Evolutionary conservation across 1,284 basidiomycete species (phyloP).

Genomic region (Anthracocystis panici-leucophaei): DNA sequence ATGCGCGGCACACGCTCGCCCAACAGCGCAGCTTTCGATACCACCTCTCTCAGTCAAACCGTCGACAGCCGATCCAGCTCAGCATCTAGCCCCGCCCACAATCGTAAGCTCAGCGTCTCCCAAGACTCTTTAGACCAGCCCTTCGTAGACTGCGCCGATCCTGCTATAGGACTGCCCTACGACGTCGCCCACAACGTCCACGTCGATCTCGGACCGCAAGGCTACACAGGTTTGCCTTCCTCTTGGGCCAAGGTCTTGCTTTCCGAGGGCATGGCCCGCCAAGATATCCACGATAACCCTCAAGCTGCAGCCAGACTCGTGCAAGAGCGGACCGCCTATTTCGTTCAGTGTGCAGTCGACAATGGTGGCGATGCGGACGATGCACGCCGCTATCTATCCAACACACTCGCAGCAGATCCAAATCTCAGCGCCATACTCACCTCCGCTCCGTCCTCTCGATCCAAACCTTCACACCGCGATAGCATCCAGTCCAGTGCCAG

Average conservation of each 20-base stretch:
- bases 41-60: not conserved
- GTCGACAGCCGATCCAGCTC: not conserved
- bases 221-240: constrained; percentile 55
- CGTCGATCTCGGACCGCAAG: constrained; percentile 59
- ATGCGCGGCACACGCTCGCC: constrained; percentile 10
- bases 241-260: constrained; percentile 56
- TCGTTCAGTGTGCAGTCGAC: constrained; percentile 42
- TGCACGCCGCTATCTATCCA: constrained; percentile 30
- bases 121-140: not conserved
- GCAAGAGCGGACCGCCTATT: constrained; percentile 42
- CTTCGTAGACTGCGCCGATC: constrained; percentile 42
- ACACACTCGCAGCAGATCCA: constrained; percentile 26
- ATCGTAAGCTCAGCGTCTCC: constrained; percentile 7
- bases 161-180: constrained; percentile 56
- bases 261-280: constrained; percentile 40
- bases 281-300: constrained; percentile 35
- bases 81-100: not conserved
- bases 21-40: not conserved
- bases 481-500: constrained; percentile 45
- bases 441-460: constrained; percentile 3
- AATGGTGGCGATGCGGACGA: constrained; percentile 32
- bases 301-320: constrained; percentile 35
- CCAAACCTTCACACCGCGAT: constrained; percentile 19
- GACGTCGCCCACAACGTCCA: constrained; percentile 61
- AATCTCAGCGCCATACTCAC: constrained; percentile 26